Evolutionary conservation across 257 asterid species (phyloP).

Genomic region (Gardenia jasminoides): DNA sequence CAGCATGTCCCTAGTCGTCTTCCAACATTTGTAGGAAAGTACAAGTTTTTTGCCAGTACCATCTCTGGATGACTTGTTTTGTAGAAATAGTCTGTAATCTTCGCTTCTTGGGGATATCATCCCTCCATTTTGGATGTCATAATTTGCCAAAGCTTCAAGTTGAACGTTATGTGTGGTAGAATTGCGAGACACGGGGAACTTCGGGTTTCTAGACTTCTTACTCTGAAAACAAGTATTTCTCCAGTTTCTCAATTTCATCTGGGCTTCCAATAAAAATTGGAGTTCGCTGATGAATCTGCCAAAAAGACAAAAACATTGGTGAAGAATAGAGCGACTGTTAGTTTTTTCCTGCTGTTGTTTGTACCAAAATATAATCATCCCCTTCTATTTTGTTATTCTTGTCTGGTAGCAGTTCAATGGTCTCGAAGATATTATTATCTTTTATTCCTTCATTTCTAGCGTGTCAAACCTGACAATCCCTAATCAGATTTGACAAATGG

Average conservation of each 20-base stretch:
- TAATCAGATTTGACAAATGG: neutral
- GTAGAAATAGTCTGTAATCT: neutral
- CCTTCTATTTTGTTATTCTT: no score
- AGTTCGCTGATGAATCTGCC: conserved; percentile 79
- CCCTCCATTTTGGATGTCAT: conserved; percentile 13
- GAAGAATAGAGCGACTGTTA: neutral
- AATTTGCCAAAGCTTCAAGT: conserved; percentile 24
- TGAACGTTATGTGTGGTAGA: conserved; percentile 21
- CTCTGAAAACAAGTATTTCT: conserved; percentile 23
- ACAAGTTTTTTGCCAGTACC: neutral
- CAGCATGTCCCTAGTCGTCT: conserved; percentile 11
- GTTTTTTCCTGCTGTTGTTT: neutral
- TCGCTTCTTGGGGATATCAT: neutral
- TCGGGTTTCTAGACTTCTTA: conserved; percentile 19
- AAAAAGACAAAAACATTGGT: conserved; percentile 8
- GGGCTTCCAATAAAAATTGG: conserved; percentile 84
- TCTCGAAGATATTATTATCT: neutral
- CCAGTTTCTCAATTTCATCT: conserved; percentile 57
- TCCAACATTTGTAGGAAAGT: neutral
- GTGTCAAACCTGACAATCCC: neutral
- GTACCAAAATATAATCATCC: no score
- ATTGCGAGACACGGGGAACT: conserved; percentile 13
- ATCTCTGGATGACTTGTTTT: neutral
- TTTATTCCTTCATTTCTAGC: neutral
- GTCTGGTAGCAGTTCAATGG: neutral